Evolutionary conservation across 352 stramenopile species (phyloP).

Genomic region (Phytophthora europaea): DNA sequence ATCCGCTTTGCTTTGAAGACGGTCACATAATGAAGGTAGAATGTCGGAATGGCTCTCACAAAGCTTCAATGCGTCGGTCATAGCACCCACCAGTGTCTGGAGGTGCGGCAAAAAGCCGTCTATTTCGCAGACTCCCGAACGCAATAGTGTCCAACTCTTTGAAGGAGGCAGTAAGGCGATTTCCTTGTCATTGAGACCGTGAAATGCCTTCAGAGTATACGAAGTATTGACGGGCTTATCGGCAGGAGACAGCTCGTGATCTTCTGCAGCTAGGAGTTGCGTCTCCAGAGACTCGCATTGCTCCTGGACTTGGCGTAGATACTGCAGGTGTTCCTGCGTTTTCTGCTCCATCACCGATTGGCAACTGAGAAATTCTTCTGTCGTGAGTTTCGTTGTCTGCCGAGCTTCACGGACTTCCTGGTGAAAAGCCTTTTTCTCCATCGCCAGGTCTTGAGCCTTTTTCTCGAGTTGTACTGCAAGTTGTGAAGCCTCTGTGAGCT

Average conservation of each 20-base stretch:
- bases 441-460: conserved; percentile 5
- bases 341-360: conserved; percentile 28
- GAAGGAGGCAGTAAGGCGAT: conserved; percentile 15
- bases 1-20: conserved; percentile 23
- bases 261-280: conserved; percentile 32
- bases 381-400: conserved; percentile 16
- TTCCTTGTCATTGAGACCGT: conserved; percentile 29
- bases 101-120: conserved; percentile 57
- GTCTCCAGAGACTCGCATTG: conserved; percentile 33
- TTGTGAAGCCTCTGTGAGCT: conserved; percentile 1
- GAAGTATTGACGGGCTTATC: neutral
- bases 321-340: conserved; percentile 11
- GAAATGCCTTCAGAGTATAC: conserved; percentile 17
- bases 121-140: conserved; percentile 35
- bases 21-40: conserved; percentile 37
- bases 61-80: conserved; percentile 44
- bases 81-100: conserved; percentile 38
- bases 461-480: conserved; percentile 22
- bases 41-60: conserved; percentile 49
- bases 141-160: conserved; percentile 26
- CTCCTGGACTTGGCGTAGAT: conserved; percentile 6
- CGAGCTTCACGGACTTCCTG: conserved; percentile 28
- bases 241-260: conserved; percentile 2
- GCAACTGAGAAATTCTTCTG: conserved; percentile 25
- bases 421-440: conserved; percentile 30